Conservation (phyloP, 768 basidiomycete species). For the Macrolepiota dolichaula region DNA sequence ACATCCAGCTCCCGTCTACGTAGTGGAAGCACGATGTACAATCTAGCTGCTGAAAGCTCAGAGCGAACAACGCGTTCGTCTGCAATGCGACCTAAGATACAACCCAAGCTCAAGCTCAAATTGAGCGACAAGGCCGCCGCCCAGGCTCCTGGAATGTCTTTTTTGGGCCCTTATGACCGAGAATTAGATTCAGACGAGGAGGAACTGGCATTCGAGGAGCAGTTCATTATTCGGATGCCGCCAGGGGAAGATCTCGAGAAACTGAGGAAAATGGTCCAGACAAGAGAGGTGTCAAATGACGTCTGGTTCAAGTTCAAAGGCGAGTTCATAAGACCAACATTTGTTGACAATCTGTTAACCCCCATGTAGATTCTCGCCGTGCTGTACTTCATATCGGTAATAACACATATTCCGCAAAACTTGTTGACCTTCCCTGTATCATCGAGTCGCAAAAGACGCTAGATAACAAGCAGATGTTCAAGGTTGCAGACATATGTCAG, state of each 20-base stretch:
- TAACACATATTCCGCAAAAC: slow-evolving; percentile 80
- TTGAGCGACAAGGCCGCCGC: slow-evolving; percentile 79
- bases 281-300: slow-evolving; percentile 76
- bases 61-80: slow-evolving; percentile 63
- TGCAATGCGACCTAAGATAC: slow-evolving; percentile 41
- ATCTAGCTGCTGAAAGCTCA: slow-evolving; percentile 24
- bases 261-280: slow-evolving; percentile 75
- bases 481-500: slow-evolving; percentile 98
- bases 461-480: slow-evolving; percentile 97
- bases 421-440: slow-evolving; percentile 94
- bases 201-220: slow-evolving; percentile 94
- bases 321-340: slow-evolving; percentile 24
- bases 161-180: slow-evolving; percentile 88
- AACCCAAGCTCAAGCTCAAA: slow-evolving; percentile 86
- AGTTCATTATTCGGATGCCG: slow-evolving; percentile 90
- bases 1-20: slow-evolving; percentile 31
- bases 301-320: slow-evolving; percentile 99
- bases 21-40: slow-evolving; percentile 27
- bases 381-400: slow-evolving; percentile 87
- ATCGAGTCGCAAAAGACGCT: slow-evolving; percentile 94
- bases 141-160: slow-evolving; percentile 82
- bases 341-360: not conserved
- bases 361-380: slow-evolving; percentile 73
- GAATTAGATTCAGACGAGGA: slow-evolving; percentile 96
- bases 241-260: slow-evolving; percentile 79